Evolutionary conservation across 2,329 filamentous ascomycete genomes (phyloP).

Genomic region (Fusarium tupiense): DNA sequence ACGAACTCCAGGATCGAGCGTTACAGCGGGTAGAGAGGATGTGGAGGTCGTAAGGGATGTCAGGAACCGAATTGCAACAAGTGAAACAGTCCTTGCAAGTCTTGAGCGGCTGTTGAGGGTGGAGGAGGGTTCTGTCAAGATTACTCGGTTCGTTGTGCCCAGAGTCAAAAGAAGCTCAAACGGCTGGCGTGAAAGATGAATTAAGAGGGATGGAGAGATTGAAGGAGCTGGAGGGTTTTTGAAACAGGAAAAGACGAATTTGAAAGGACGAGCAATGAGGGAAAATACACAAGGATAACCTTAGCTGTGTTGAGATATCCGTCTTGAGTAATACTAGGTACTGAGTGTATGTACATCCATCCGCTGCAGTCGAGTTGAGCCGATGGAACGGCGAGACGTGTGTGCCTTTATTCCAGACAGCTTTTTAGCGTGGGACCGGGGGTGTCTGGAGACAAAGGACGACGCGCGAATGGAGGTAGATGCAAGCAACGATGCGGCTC

Average conservation of each 20-base stretch:
- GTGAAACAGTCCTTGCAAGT: conserved; percentile 21
- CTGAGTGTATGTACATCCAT: conserved; percentile 41
- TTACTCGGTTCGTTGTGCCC: conserved; percentile 19
- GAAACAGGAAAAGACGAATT: conserved; percentile 21
- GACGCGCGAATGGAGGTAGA: conserved; percentile 56
- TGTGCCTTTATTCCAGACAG: conserved; percentile 72
- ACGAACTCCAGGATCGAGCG: conserved; percentile 30
- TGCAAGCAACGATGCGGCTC: conserved; percentile 74
- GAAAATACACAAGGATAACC: conserved; percentile 6
- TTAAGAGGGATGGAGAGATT: conserved; percentile 8
- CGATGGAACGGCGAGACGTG: conserved; percentile 58
- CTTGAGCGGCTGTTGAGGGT: conserved; percentile 5
- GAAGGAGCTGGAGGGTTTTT: conserved; percentile 17
- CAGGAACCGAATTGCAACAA: conserved; percentile 23
- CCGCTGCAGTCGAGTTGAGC: conserved; percentile 60
- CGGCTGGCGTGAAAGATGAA: conserved; percentile 6
- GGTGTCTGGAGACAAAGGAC: conserved; percentile 55
- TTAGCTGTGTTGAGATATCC: conserved; percentile 44
- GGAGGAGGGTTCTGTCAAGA: conserved; percentile 22
- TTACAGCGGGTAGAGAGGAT: conserved; percentile 27
- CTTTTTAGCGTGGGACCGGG: conserved; percentile 60
- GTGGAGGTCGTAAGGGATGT: conserved; percentile 18
- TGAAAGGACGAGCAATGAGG: conserved; percentile 8
- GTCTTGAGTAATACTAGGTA: conserved; percentile 53
- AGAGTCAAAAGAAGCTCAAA: conserved; percentile 3